Percentiles rank a stretch among this genome's conserved stretches.
Evolutionary conservation across 176 grass and related monocot species (phyloP).

Genomic region (Musa beccarii): DNA sequence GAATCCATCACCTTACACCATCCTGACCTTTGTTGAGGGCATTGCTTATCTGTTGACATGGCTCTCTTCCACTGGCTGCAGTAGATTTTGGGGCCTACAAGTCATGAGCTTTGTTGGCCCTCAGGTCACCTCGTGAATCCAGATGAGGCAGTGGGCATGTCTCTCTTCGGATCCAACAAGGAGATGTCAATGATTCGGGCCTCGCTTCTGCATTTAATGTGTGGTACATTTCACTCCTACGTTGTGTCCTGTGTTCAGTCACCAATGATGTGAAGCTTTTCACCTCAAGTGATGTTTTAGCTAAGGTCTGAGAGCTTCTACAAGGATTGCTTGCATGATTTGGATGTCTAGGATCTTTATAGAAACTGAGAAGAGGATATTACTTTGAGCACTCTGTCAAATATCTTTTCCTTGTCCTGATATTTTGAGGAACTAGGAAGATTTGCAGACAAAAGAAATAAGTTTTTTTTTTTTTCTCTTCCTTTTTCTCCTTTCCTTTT

Average conservation of each 20-base stretch:
- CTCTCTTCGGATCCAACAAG: slow-evolving; percentile 17
- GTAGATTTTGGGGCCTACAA: slow-evolving; percentile 26
- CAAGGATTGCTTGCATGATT: neutral
- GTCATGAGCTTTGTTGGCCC: slow-evolving; percentile 7
- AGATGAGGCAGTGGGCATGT: neutral
- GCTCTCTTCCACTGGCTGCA: neutral
- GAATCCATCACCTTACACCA: neutral
- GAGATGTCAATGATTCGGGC: slow-evolving; percentile 23
- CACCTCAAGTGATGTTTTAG: neutral
- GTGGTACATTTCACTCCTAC: slow-evolving; percentile 28
- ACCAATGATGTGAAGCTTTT: slow-evolving; percentile 22
- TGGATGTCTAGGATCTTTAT: neutral
- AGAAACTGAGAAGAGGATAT: neutral
- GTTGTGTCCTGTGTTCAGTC: slow-evolving; percentile 32
- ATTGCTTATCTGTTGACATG: slow-evolving; percentile 32
- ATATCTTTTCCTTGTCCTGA: too few species aligned
- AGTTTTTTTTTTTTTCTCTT: too few species aligned
- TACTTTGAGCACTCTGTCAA: too few species aligned
- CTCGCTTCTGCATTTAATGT: neutral
- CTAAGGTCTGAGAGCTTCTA: neutral
- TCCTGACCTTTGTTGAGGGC: neutral
- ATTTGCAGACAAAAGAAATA: too few species aligned
- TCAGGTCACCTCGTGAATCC: slow-evolving; percentile 24
- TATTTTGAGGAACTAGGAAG: too few species aligned
- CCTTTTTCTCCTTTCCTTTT: too few species aligned